Evolutionary conservation across 139 green algal species (phyloP), one percentile per base, ranked within the genome.

Genomic region (Axilococcus clingmanii): DNA sequence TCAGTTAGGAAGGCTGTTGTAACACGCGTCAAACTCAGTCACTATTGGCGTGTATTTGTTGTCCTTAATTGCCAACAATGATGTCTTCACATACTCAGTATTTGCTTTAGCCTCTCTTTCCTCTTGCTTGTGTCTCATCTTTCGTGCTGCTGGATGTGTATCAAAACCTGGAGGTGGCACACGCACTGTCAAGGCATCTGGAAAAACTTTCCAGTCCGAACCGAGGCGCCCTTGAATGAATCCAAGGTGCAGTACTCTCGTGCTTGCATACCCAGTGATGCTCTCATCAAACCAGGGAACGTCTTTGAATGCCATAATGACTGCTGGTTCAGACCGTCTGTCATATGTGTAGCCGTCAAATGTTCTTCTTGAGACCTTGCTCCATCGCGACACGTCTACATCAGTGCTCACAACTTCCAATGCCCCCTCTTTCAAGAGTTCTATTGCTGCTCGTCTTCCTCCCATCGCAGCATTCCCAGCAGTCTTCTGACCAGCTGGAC

Each of bases 281-380:
- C 41, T 9, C 12, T 49, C 41, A 32, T 49, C 41, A 49, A 49
- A 49, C 41, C 41, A 49, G 25, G 41, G 41, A 9, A 49, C 41
- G 9, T 32, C 11, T 32, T 23, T 12, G 11, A 12, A 23, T 12
- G 12, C 9, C 41, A 49, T 49, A 30, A 49, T 9, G 12, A 12
- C 41, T 12, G 12, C 9, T 17, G 41, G 41, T 17, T 9, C 41
- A 49, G 41, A 9, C 27, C 41, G 9, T 17, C 12, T 12, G 23
- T 12, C 41, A 17, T 23, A 32, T 17, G 23, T 49, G 23, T 9
- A 23, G 41, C 9, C 12, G 12, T 49, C 12, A 9, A 49, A 12
- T 17, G 23, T 32, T 19, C 12, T 17, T 32, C 12, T 8, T 49
- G 9, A 12, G 33, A 12, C 33, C 12, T 9, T 12, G n/a, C n/a